phyloP scores from a whole-genome alignment of 257 asterid genomes.

The Primulina tabacum region DNA sequence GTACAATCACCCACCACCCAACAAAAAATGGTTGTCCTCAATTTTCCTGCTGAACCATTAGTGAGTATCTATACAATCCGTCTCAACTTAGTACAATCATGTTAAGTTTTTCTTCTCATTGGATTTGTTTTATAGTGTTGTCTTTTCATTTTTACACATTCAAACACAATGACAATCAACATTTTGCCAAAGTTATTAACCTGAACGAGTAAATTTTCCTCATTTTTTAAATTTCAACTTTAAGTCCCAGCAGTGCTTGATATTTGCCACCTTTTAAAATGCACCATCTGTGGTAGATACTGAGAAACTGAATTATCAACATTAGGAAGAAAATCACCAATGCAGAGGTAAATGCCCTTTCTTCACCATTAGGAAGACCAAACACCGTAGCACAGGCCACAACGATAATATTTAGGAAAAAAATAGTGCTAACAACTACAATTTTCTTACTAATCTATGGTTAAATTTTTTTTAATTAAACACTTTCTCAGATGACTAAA shows the following conservation, averaged over 20 bases:
- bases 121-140: not conserved
- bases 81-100: not conserved
- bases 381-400: not conserved
- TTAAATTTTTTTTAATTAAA: too few relatives aligned
- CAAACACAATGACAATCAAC: not conserved
- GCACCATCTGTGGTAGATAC: not conserved
- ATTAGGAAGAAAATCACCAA: not conserved
- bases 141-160: not conserved
- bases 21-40: too few relatives aligned
- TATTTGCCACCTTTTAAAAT: not conserved
- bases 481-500: not conserved
- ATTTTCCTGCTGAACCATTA: too few relatives aligned
- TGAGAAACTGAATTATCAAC: not conserved
- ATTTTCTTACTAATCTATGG: not conserved
- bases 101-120: slow-evolving; percentile 6
- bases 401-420: not conserved
- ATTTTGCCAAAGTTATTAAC: not conserved
- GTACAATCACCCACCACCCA: not conserved
- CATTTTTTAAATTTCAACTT: not conserved
- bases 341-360: not conserved
- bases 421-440: not conserved
- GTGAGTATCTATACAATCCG: too few relatives aligned
- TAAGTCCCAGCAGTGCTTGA: not conserved
- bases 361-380: not conserved
- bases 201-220: not conserved